phyloP scores from a whole-genome alignment of 78 protist species.

The Chrysochromulina tobinii region DNA sequence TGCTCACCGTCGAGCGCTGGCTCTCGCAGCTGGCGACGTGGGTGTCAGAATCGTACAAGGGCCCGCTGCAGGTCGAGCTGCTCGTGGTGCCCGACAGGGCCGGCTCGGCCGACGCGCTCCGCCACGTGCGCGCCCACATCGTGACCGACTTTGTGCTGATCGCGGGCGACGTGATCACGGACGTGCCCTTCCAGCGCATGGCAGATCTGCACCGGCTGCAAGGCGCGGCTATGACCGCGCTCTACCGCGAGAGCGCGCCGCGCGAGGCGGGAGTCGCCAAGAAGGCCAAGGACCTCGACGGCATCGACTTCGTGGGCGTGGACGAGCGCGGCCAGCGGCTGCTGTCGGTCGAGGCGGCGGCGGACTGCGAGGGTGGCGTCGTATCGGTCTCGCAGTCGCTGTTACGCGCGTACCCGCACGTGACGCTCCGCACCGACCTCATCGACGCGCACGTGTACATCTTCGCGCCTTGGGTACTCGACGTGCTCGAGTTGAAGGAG shows the following conservation, averaged over 20 bases:
- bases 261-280: not conserved
- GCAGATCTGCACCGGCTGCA: conserved; percentile 69
- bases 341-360: conserved; percentile 57
- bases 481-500: conserved; percentile 38
- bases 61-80: conserved; percentile 59
- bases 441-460: conserved; percentile 79
- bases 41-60: not conserved
- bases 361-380: conserved; percentile 66
- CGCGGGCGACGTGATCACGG: conserved; percentile 69
- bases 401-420: not conserved
- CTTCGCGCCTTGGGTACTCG: conserved; percentile 74
- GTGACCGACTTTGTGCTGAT: conserved; percentile 66
- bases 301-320: conserved; percentile 36
- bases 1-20: not conserved
- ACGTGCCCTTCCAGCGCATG: conserved; percentile 64
- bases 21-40: not conserved
- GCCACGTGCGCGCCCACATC: conserved; percentile 61
- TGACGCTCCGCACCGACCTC: conserved; percentile 52
- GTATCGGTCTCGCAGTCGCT: not conserved
- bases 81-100: conserved; percentile 55
- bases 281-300: conserved; percentile 30
- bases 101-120: conserved; percentile 71
- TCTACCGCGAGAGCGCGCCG: conserved; percentile 32
- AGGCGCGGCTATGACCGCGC: conserved; percentile 66
- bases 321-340: conserved; percentile 24